Base-by-base conservation (phyloP, 345 rosid species). In the Hypericum androsaemum region DNA sequence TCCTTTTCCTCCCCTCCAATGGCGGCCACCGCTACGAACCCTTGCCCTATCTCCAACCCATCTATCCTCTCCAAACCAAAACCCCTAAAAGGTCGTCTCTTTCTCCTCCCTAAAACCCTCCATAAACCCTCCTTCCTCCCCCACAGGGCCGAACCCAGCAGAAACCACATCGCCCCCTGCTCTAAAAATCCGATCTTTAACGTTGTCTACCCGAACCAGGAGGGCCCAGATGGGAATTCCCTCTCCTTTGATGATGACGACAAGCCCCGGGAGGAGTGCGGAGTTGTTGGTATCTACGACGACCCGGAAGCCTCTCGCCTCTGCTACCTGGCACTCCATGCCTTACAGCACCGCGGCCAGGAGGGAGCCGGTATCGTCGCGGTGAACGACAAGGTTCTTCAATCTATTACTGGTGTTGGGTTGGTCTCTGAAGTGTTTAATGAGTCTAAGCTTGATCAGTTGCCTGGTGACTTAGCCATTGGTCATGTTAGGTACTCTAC, bases 351-450 rank as follows among this genome's bases (percentile, higher is more conserved):
- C 54, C 94, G 98, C 40, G 98, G 98, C 6, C 98, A 92, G 60
- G 98, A 92, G 74, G 98, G 98, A 15, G 98, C 98, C 50, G 98
- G 98, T 58, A 92, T 92, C 52, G 98, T 92, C 14, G 71, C 98
- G 0, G 95, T 88, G 8, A 71, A 76, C 22, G 57, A 78, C 16
- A 74, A 81, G 15, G 85, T 88, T 36, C 77, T 88, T 41, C 94
- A 92, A 61, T 75, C 96, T 2, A 61, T 92, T 47, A 92, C 96
- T 12, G 98, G 98, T 35, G 84, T 92, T 54, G 98, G 98, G 4
- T 80, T 92, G 16, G 98, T 92, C 39, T 83, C 95, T 37, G 98
- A 92, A 5, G 98, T 92, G 11, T 92, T 92, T 65, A 88, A 64
- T 55, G 81, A 83, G 58, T 75, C 98, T 2, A 92, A 88, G 49